These are phyloP conservation scores for Ustilago bromivora DNA, from an alignment of 1,284 basidiomycete species.

Conservation along the genomic window DNA sequence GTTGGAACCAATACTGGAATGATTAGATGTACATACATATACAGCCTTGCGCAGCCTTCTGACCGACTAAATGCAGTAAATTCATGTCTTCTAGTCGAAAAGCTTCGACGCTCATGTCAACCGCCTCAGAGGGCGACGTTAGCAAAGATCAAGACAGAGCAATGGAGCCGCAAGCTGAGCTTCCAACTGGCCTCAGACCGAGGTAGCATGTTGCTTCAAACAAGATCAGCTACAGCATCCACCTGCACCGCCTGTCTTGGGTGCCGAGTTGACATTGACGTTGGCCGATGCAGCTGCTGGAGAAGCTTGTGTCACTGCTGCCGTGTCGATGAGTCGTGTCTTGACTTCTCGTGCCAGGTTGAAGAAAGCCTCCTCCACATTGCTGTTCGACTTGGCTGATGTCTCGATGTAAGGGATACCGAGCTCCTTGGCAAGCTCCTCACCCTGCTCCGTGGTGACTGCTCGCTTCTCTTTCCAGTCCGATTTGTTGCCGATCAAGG, in stretches of 20 bases:
- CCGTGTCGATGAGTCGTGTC: constrained; percentile 86
- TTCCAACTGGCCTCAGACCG: not conserved
- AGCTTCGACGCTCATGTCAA: not conserved
- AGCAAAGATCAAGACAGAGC: not conserved
- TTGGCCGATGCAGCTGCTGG: constrained; percentile 44
- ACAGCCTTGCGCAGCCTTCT: too few relatives aligned
- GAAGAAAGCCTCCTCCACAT: constrained; percentile 99
- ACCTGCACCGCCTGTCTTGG: constrained; percentile 34
- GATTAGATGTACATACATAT: constrained; percentile 16
- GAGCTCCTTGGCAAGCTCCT: constrained; percentile 83
- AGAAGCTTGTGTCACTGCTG: constrained; percentile 43
- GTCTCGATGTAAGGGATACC: constrained; percentile 98
- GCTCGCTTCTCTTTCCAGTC: constrained; percentile 98
- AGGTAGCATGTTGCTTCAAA: not conserved
- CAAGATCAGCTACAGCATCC: constrained; percentile 38
- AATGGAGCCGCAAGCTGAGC: not conserved
- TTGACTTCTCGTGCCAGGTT: constrained; percentile 85
- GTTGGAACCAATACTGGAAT: not conserved
- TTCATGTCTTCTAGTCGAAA: not conserved
- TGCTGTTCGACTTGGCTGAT: constrained; percentile 95
- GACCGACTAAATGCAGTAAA: not conserved
- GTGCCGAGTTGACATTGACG: constrained; percentile 52
- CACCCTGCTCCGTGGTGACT: constrained; percentile 82
- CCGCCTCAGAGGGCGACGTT: not conserved
- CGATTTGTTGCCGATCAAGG: constrained; percentile 98